These are phyloP conservation scores for Xylariaceae sp. DNA, from an alignment of 2,329 filamentous ascomycete species.

Conservation along the genomic window DNA sequence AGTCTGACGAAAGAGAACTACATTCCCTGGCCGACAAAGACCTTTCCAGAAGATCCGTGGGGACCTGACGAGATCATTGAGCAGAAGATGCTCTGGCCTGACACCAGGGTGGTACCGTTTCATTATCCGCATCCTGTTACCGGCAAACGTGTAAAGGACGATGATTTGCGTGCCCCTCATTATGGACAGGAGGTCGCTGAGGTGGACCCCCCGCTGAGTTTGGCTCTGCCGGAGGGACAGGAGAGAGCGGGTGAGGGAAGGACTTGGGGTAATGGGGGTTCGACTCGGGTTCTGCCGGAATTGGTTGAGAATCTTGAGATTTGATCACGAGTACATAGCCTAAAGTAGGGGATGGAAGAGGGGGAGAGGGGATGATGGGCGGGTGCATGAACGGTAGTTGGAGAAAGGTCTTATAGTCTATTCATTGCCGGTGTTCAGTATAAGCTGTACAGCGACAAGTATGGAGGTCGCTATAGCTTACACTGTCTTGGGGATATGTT, in stretches of 20 bases:
- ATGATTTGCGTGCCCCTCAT: conserved; percentile 47
- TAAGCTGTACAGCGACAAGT: not conserved
- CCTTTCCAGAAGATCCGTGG: conserved; percentile 47
- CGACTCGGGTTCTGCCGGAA: conserved; percentile 36
- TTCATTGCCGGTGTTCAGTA: not conserved
- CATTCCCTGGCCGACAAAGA: conserved; percentile 47
- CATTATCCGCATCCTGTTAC: conserved; percentile 53
- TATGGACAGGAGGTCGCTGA: conserved; percentile 41
- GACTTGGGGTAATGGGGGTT: conserved; percentile 29
- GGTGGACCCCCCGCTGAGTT: conserved; percentile 40
- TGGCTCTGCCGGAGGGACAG: conserved; percentile 38
- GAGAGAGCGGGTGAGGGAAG: conserved; percentile 33
- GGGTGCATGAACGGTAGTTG: conserved; percentile 10
- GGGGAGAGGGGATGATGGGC: conserved; percentile 1
- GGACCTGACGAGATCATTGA: conserved; percentile 53
- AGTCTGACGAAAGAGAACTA: conserved; percentile 52
- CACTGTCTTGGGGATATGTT: not conserved
- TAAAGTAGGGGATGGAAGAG: conserved; percentile 11
- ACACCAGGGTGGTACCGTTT: conserved; percentile 53
- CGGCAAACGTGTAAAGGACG: conserved; percentile 41
- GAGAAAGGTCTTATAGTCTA: conserved; percentile 2
- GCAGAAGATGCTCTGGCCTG: conserved; percentile 55
- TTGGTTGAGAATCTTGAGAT: conserved; percentile 31
- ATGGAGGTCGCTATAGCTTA: not conserved
- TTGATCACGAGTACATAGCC: conserved; percentile 11